Evolutionary conservation across 1,284 basidiomycete genomes (phyloP).

Genomic region (Heterobasidion occidentale): DNA sequence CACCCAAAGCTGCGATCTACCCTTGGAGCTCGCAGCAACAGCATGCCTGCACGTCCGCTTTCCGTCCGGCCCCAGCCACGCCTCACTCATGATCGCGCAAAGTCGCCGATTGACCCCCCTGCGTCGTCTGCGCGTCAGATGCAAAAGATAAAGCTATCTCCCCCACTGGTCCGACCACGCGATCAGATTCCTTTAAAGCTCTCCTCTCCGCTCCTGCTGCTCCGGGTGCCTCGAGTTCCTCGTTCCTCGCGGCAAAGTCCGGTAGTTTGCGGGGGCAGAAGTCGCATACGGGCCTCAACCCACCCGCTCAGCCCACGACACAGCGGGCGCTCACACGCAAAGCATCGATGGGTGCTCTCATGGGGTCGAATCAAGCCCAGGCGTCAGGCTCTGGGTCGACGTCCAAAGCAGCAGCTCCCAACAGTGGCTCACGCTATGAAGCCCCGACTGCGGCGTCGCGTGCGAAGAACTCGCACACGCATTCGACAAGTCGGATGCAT

Average conservation of each 20-base stretch:
- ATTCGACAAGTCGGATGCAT: conserved; percentile 50
- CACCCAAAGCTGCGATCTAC: conserved; percentile 31
- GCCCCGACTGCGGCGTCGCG: conserved; percentile 72
- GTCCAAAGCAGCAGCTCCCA: conserved; percentile 24
- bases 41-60: conserved; percentile 44
- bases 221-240: conserved; percentile 36
- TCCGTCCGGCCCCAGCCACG: conserved; percentile 52
- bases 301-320: conserved; percentile 53
- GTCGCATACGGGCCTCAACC: conserved; percentile 71
- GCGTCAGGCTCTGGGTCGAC: conserved; percentile 44
- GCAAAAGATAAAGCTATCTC: conserved; percentile 57
- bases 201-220: conserved; percentile 38
- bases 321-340: conserved; percentile 59
- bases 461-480: conserved; percentile 57
- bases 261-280: conserved; percentile 72
- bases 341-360: conserved; percentile 66
- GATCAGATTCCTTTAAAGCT: conserved; percentile 47
- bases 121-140: conserved; percentile 56
- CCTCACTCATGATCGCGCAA: conserved; percentile 51
- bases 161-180: conserved; percentile 41
- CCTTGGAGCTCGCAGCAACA: conserved; percentile 30
- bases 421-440: conserved; percentile 48
- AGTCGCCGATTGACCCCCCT: conserved; percentile 62
- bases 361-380: conserved; percentile 50
- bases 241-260: conserved; percentile 58